Percentiles rank a stretch among this genome's conserved stretches.
phyloP scores from a whole-genome alignment of 495 filamentous ascomycete species.

The Lepraria neglecta region DNA sequence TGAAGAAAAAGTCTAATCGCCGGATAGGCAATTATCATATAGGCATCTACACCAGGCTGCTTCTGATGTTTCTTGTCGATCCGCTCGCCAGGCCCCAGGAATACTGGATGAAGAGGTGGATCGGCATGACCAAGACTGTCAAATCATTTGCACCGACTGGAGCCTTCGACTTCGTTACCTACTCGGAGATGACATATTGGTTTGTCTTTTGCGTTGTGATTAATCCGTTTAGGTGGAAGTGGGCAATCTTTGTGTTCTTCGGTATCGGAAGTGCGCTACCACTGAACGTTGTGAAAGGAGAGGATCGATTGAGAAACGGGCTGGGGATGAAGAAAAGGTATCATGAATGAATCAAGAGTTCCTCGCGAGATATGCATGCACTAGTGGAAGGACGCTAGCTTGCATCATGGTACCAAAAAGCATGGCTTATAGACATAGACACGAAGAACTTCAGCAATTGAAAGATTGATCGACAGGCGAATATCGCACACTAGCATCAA shows the following conservation, averaged over 20 bases:
- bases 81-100: slow-evolving; percentile 64
- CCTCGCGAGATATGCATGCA: too few species aligned
- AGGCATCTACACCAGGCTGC: slow-evolving; percentile 77
- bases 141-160: slow-evolving; percentile 62
- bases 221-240: slow-evolving; percentile 80
- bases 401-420: too few species aligned
- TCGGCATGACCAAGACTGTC: slow-evolving; percentile 72
- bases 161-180: slow-evolving; percentile 85
- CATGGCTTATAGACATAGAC: too few species aligned
- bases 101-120: slow-evolving; percentile 77
- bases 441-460: too few species aligned
- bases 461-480: too few species aligned
- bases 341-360: slow-evolving; percentile 21
- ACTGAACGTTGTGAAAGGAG: slow-evolving; percentile 54
- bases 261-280: slow-evolving; percentile 65
- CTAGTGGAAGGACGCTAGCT: too few species aligned
- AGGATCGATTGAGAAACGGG: slow-evolving; percentile 51
- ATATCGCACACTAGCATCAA: too few species aligned
- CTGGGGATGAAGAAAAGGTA: slow-evolving; percentile 31
- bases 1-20: background rate
- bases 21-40: slow-evolving; percentile 70
- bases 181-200: slow-evolving; percentile 78
- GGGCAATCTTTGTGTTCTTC: slow-evolving; percentile 68
- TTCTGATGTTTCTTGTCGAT: slow-evolving; percentile 80
- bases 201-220: slow-evolving; percentile 69